Conservation (phyloP, 1,284 basidiomycete genomes). For the Irpex sp. region DNA sequence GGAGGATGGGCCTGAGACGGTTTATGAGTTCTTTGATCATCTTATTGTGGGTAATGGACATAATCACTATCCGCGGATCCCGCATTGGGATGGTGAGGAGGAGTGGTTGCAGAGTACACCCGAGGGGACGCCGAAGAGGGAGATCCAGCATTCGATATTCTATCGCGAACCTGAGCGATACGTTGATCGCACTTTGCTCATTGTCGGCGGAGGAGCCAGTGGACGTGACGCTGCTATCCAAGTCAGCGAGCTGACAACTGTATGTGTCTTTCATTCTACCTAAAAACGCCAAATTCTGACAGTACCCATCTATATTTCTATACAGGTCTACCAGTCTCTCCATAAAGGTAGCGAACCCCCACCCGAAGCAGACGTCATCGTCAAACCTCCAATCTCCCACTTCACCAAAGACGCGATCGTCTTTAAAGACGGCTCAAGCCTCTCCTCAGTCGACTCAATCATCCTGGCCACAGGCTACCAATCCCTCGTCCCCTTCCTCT, state of each 20-base stretch:
- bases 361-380: slow-evolving; percentile 27
- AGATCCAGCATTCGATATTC: slow-evolving; percentile 51
- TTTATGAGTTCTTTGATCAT: slow-evolving; percentile 39
- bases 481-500: slow-evolving; percentile 48
- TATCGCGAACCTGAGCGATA: slow-evolving; percentile 47
- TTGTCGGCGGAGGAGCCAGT: slow-evolving; percentile 51
- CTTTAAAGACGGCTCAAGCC: slow-evolving; percentile 41
- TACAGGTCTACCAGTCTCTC: slow-evolving; percentile 43
- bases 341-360: slow-evolving; percentile 22
- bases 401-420: slow-evolving; percentile 42
- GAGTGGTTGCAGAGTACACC: slow-evolving; percentile 38
- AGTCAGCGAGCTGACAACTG: slow-evolving; percentile 38
- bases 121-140: slow-evolving; percentile 24
- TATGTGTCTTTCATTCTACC: slow-evolving; percentile 19
- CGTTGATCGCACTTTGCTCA: slow-evolving; percentile 38
- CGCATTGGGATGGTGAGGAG: slow-evolving; percentile 42
- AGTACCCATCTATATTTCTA: not conserved
- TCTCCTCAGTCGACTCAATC: slow-evolving; percentile 40
- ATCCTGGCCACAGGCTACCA: slow-evolving; percentile 56
- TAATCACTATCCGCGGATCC: slow-evolving; percentile 47
- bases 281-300: not conserved
- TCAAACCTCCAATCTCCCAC: slow-evolving; percentile 43
- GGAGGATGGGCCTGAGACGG: slow-evolving; percentile 1
- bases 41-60: slow-evolving; percentile 52
- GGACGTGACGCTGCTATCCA: slow-evolving; percentile 45